Evolutionary conservation across 1,284 basidiomycete species (phyloP).

Genomic region (Thecaphora thlaspeos): DNA sequence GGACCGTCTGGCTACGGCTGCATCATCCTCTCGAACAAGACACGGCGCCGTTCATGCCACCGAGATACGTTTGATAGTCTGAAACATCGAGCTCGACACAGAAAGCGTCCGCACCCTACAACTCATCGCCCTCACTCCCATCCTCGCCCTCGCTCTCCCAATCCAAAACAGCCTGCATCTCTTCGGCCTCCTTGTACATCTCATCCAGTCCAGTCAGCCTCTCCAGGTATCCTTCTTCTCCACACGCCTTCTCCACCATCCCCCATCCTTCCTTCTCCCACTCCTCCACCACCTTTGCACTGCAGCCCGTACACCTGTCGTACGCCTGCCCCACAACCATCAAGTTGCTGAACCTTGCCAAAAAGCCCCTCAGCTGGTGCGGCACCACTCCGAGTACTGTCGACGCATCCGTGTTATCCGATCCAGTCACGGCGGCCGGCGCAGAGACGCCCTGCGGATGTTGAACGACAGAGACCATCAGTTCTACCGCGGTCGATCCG

Average conservation of each 20-base stretch:
- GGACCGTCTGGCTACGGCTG: too few species aligned
- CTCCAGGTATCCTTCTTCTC: constrained; percentile 75
- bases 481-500: constrained; percentile 83
- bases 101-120: too few species aligned
- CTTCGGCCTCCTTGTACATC: constrained; percentile 49
- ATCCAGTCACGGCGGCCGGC: constrained; percentile 8
- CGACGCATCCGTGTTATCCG: constrained; percentile 3
- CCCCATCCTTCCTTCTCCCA: constrained; percentile 69
- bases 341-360: constrained; percentile 80
- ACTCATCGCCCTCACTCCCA: too few species aligned
- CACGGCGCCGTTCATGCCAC: too few species aligned
- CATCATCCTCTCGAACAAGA: too few species aligned
- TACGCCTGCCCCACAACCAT: constrained; percentile 83
- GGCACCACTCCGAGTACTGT: constrained; percentile 74
- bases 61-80: too few species aligned
- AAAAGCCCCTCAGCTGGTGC: constrained; percentile 87
- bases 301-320: constrained; percentile 83
- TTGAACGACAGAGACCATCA: constrained; percentile 83
- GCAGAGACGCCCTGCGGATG: constrained; percentile 61
- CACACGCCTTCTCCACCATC: constrained; percentile 79
- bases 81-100: too few species aligned
- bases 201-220: constrained; percentile 79
- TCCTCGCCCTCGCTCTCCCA: constrained; percentile 38
- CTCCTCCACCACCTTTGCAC: constrained; percentile 34
- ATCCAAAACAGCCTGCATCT: constrained; percentile 34